Conservation (phyloP, 2,329 filamentous ascomycete species). For the Colletotrichum endophyticum region DNA sequence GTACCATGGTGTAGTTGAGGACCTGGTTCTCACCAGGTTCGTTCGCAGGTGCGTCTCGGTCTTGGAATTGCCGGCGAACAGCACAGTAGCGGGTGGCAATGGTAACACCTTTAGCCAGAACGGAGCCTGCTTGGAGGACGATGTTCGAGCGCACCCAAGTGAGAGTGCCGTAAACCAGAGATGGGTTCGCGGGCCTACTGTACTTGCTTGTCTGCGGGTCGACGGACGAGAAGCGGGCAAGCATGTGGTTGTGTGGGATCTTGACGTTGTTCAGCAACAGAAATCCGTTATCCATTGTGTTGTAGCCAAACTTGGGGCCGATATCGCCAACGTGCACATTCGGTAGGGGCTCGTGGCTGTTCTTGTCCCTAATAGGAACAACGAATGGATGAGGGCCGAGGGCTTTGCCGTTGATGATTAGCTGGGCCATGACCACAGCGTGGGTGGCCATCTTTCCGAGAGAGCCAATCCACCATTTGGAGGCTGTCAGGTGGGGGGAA, state of each 20-base stretch:
- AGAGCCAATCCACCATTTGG: slow-evolving; percentile 87
- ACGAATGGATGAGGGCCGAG: slow-evolving; percentile 81
- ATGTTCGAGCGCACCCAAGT: slow-evolving; percentile 78
- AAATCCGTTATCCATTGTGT: slow-evolving; percentile 85
- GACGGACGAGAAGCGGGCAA: slow-evolving; percentile 49
- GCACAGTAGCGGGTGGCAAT: slow-evolving; percentile 78
- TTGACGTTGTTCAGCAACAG: slow-evolving; percentile 79
- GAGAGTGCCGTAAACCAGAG: slow-evolving; percentile 75
- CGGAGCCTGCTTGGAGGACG: slow-evolving; percentile 73
- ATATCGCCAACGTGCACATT: slow-evolving; percentile 80
- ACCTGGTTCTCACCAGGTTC: slow-evolving; percentile 73
- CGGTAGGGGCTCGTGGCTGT: slow-evolving; percentile 72
- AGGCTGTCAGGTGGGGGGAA: slow-evolving; percentile 74
- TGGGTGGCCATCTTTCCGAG: slow-evolving; percentile 78
- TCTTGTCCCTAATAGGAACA: slow-evolving; percentile 73
- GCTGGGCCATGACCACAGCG: slow-evolving; percentile 80
- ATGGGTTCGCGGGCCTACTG: slow-evolving; percentile 67
- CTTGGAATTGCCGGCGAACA: slow-evolving; percentile 79
- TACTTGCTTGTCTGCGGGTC: slow-evolving; percentile 74
- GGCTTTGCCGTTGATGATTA: slow-evolving; percentile 70
- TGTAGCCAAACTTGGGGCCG: slow-evolving; percentile 80
- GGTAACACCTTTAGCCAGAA: slow-evolving; percentile 76
- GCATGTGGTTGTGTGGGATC: slow-evolving; percentile 73
- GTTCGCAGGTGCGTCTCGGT: slow-evolving; percentile 67
- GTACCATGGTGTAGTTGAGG: slow-evolving; percentile 82